Evolutionary conservation across 257 asterid species (phyloP).

Genomic region (Thymus quinquecostatus): DNA sequence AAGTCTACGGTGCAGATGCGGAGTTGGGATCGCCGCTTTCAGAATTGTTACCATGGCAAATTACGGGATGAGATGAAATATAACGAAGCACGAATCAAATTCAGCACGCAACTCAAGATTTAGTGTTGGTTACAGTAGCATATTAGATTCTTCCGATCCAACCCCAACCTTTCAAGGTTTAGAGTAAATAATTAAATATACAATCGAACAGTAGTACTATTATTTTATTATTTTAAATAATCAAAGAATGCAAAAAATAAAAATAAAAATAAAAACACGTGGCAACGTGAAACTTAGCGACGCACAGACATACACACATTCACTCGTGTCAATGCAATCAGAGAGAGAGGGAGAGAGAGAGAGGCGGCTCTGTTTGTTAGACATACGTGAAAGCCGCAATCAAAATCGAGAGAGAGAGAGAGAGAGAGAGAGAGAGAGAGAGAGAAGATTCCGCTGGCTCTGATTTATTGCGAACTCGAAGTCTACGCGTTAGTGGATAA

Average conservation of each 20-base stretch:
- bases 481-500: constrained; percentile 1
- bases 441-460: constrained; percentile 3
- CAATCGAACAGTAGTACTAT: too few relatives aligned
- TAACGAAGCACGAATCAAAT: constrained; percentile 21
- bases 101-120: constrained; percentile 35
- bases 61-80: neutral
- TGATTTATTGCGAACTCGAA: constrained; percentile 26
- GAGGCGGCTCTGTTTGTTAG: constrained; percentile 8
- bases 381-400: neutral
- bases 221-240: too few relatives aligned
- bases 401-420: neutral
- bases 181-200: neutral
- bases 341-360: constrained; percentile 21
- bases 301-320: neutral
- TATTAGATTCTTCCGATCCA: neutral
- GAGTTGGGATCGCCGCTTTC: too few relatives aligned
- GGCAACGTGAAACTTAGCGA: constrained; percentile 22
- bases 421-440: neutral
- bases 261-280: constrained; percentile 10
- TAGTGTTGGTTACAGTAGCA: neutral
- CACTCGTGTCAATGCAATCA: constrained; percentile 24
- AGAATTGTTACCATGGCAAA: neutral
- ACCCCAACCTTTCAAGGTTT: constrained; percentile 3
- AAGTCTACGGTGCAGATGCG: neutral
- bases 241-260: too few relatives aligned